These are phyloP conservation scores for Quercus agrifolia DNA, from an alignment of 306 rosid species.

Conservation along the genomic window DNA sequence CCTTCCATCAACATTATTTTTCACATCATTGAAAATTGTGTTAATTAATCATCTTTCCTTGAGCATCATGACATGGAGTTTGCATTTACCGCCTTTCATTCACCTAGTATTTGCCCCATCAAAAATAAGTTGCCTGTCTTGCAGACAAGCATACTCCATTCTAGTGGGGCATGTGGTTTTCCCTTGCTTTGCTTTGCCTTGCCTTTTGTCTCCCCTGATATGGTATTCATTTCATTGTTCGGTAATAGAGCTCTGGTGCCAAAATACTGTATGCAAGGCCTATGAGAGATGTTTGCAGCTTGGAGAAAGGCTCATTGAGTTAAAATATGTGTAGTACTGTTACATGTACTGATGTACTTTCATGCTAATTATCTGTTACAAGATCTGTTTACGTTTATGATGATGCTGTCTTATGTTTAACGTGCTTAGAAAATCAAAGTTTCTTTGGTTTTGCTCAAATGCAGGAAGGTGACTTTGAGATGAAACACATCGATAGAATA, in stretches of 20 bases:
- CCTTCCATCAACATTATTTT: neutral
- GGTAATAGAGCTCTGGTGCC: neutral
- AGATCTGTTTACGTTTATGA: neutral
- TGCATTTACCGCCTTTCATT: neutral
- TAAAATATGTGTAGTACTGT: neutral
- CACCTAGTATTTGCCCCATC: neutral
- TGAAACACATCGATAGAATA: slow-evolving; percentile 51
- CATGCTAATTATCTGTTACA: neutral
- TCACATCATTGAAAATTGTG: neutral
- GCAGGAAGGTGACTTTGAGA: slow-evolving; percentile 69
- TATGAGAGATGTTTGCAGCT: neutral
- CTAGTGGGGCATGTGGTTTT: neutral
- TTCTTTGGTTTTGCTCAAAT: slow-evolving; percentile 5
- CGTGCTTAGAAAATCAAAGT: neutral
- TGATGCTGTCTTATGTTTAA: neutral
- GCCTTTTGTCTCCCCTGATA: neutral
- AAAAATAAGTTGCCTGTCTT: neutral
- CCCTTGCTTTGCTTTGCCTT: neutral
- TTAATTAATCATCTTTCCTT: neutral
- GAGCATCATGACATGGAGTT: neutral
- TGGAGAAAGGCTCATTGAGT: neutral
- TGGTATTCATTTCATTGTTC: neutral
- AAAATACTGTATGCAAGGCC: neutral
- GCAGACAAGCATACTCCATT: neutral
- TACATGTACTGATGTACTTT: neutral